Base-by-base conservation (phyloP, 441 rosid genomes). In the Rhodomyrtus psidioides region DNA sequence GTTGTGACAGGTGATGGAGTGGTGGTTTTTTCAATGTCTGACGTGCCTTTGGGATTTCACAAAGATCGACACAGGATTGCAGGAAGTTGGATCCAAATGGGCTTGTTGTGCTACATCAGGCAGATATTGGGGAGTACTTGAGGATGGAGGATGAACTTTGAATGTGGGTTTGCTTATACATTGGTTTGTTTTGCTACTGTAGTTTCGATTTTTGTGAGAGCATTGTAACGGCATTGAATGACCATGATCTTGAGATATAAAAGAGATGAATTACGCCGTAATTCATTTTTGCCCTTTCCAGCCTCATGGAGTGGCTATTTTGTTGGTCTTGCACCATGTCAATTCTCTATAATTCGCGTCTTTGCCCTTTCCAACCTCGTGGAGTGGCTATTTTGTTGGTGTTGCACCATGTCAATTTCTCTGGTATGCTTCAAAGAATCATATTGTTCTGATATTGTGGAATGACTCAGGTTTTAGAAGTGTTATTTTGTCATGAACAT, bases 61-160 rank as follows among this genome's bases (percentile, higher is more conserved):
- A 98, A 1, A 95, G 91, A 91, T 96, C 96, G 21, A 95, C 98
- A 0, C 98, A 94, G 88, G 99, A 97, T 85, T 97, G 98, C 81
- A 90, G 97, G 92, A 97, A 94, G 88, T 84, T 95, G 89, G 98
- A 97, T 62, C 98, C 98, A 0, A 97, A 96, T 88, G 98, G 94
- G 39, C 95, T 94, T 44, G 98, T 96, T 57, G 98, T 96, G 88
- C 92, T 94, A 86, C 98, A 96, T 79, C 98, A 95, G 83, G 93
- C 94, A 60, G 98, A 95, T 94, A 91, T 96, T 86, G 99, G 98
- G 12, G 98, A 92, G 91, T 96, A 96, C 89, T 90, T 96, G 96
- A 94, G 98, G 83, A 95, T 92, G 96, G 98, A 97, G 90, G 97
- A 95, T 88, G 98, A 94, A 59, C 98, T 95, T 76, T 95, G 92